These are phyloP conservation scores for Bothriochloa decipiens DNA, from an alignment of 176 grass and related monocot genomes.

Conservation along the genomic window DNA sequence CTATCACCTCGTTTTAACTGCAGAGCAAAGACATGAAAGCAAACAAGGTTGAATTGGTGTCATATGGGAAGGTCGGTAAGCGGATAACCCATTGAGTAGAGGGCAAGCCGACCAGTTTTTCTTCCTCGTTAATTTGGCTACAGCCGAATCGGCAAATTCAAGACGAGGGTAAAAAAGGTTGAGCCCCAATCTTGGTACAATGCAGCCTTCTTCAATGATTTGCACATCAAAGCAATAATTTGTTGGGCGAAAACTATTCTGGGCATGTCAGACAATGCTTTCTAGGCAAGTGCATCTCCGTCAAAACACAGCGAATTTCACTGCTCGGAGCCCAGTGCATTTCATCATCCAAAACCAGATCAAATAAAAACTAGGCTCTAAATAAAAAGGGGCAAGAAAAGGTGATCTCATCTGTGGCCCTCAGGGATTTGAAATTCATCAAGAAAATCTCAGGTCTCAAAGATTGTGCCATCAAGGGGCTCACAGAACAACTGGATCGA, in stretches of 20 bases:
- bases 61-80: conserved; percentile 60
- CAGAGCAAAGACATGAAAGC: no score
- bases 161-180: conserved; percentile 27
- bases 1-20: not conserved
- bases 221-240: not conserved
- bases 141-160: conserved; percentile 58
- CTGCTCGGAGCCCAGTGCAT: conserved; percentile 98
- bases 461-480: conserved; percentile 96
- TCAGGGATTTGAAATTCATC: conserved; percentile 77
- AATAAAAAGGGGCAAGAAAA: not conserved
- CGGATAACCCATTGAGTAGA: conserved; percentile 36
- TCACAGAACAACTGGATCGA: not conserved
- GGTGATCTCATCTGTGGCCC: conserved; percentile 20
- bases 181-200: conserved; percentile 58
- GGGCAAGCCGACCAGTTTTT: conserved; percentile 62
- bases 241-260: not conserved
- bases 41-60: not conserved
- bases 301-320: conserved; percentile 54
- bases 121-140: conserved; percentile 55
- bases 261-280: conserved; percentile 74
- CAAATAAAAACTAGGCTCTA: not conserved
- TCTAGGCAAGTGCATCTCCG: conserved; percentile 88
- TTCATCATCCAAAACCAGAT: conserved; percentile 60
- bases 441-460: conserved; percentile 95
- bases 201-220: conserved; percentile 24